These are phyloP conservation scores for Dothistroma pini DNA, from an alignment of 2,329 filamentous ascomycete genomes.

Conservation along the genomic window DNA sequence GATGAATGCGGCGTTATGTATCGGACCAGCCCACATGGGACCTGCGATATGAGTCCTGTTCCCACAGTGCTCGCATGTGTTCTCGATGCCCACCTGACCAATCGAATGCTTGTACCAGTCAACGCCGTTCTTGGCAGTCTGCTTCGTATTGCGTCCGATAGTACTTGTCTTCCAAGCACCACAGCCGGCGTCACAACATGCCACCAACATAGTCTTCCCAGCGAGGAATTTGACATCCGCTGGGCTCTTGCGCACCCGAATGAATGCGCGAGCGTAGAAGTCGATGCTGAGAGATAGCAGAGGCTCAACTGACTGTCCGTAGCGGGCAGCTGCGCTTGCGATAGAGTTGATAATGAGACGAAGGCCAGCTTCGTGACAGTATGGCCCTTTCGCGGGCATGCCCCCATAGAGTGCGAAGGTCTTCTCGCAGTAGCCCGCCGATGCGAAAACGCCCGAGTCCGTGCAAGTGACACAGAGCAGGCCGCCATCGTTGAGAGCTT, in stretches of 20 bases:
- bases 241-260: conserved; percentile 74
- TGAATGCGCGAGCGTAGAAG: conserved; percentile 88
- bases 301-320: conserved; percentile 85
- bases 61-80: conserved; percentile 76
- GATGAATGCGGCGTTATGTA: conserved; percentile 83
- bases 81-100: conserved; percentile 61
- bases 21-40: conserved; percentile 89
- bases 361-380: conserved; percentile 85
- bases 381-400: conserved; percentile 74
- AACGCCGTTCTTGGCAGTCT: conserved; percentile 64
- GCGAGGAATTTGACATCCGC: conserved; percentile 86
- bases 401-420: conserved; percentile 92
- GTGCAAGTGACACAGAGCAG: conserved; percentile 95
- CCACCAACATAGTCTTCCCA: conserved; percentile 88
- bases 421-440: conserved; percentile 91
- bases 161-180: conserved; percentile 86
- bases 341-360: conserved; percentile 81
- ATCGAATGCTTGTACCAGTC: conserved; percentile 75
- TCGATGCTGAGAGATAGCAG: conserved; percentile 91
- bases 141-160: conserved; percentile 65
- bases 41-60: conserved; percentile 82
- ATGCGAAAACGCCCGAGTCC: conserved; percentile 92
- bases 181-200: conserved; percentile 86
- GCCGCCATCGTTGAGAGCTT: conserved; percentile 82
- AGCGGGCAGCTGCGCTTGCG: conserved; percentile 73